phyloP scores from a whole-genome alignment of 495 filamentous ascomycete species.

The Tuber umbilicatum region DNA sequence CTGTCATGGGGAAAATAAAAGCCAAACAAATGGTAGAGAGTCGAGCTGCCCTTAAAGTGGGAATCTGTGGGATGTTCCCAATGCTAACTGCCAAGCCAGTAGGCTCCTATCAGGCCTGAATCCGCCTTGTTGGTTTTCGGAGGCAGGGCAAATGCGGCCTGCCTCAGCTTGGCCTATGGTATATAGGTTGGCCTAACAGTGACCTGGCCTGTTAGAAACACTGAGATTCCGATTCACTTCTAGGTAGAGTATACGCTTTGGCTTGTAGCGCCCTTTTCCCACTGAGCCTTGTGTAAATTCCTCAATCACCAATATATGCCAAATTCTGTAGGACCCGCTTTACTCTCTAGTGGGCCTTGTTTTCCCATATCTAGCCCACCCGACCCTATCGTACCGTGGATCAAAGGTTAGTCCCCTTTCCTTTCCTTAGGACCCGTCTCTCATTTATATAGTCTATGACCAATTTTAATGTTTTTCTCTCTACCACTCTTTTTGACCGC shows the following conservation, averaged over 20 bases:
- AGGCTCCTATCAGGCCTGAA: too few species aligned
- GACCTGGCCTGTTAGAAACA: too few species aligned
- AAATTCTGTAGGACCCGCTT: neutral
- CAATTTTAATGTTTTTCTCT: slow-evolving; percentile 7
- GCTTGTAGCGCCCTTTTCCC: neutral
- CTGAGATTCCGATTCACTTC: too few species aligned
- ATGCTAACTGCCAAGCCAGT: too few species aligned
- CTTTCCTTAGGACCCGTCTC: neutral
- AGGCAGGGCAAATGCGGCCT: too few species aligned
- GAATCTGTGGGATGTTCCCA: too few species aligned
- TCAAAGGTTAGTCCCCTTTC: neutral
- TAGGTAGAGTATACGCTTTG: neutral
- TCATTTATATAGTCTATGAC: slow-evolving; percentile 8
- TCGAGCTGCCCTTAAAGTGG: too few species aligned
- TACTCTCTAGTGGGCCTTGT: neutral
- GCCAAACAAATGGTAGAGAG: too few species aligned
- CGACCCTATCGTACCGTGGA: neutral
- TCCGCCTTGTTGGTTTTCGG: too few species aligned
- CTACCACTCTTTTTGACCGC: neutral
- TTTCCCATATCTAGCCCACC: neutral
- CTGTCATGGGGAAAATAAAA: too few species aligned
- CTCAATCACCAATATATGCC: neutral
- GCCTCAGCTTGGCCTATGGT: too few species aligned
- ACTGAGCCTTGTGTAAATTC: slow-evolving; percentile 1
- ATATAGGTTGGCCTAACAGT: too few species aligned